phyloP scores from a whole-genome alignment of 305 asterid genomes.

The Fraxinus velutina region DNA sequence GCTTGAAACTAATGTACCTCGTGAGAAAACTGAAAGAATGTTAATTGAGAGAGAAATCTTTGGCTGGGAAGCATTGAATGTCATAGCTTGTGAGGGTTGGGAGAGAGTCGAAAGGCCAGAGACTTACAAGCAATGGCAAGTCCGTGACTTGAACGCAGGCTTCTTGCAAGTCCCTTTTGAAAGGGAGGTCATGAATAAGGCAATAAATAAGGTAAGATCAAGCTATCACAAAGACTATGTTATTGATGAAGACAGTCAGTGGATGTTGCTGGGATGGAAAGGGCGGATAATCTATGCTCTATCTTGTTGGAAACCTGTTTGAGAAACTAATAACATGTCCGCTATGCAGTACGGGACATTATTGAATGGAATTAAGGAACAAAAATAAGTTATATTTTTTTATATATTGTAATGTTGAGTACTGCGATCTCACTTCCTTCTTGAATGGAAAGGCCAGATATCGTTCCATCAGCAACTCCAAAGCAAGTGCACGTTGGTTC shows the following conservation, averaged over 20 bases:
- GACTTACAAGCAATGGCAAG: conserved; percentile 81
- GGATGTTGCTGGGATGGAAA: neutral
- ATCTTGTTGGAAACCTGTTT: neutral
- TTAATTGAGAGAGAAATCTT: neutral
- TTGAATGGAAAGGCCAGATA: neutral
- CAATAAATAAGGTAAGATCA: conserved; percentile 41
- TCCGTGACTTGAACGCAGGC: conserved; percentile 57
- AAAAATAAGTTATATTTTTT: neutral
- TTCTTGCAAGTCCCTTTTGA: conserved; percentile 50
- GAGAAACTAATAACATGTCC: neutral
- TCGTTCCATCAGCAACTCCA: neutral
- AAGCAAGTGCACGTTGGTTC: neutral
- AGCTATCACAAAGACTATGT: conserved; percentile 65
- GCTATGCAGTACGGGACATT: neutral
- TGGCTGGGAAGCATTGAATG: neutral
- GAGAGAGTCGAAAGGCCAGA: conserved; percentile 85
- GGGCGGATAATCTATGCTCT: neutral
- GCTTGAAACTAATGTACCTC: conserved; percentile 61
- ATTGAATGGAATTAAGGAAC: neutral
- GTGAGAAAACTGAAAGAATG: conserved; percentile 33
- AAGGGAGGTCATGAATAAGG: conserved; percentile 40
- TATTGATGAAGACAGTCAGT: conserved; percentile 42
- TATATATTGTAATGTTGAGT: no score
- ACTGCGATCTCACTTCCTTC: neutral
- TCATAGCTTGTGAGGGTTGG: conserved; percentile 32